Conservation (phyloP, 1,139 yeast species). For the Kluyveromyces sp. region DNA sequence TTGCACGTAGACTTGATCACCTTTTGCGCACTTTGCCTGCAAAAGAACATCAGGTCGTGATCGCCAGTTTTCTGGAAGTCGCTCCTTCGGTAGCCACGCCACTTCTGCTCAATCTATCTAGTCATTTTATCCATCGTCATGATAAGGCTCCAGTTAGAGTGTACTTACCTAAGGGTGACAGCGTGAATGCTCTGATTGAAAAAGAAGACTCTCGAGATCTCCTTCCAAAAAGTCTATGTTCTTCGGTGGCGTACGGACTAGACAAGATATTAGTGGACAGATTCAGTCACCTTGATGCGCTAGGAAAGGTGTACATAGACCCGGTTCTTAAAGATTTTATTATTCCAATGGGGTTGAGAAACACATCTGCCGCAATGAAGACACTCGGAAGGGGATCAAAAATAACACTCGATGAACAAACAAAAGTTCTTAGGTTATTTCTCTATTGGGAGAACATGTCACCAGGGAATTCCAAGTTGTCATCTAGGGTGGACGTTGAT, state of each 20-base stretch:
- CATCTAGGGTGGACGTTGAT: slow-evolving; percentile 5
- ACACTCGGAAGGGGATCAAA: slow-evolving; percentile 7
- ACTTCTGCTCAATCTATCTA: slow-evolving; percentile 4
- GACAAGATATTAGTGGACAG: not conserved
- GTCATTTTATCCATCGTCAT: slow-evolving; percentile 5
- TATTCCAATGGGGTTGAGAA: slow-evolving; percentile 2
- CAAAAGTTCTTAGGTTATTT: slow-evolving; percentile 6
- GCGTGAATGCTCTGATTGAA: slow-evolving; percentile 3
- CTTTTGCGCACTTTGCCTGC: slow-evolving; percentile 2
- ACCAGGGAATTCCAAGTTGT: not conserved
- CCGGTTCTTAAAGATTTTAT: slow-evolving; percentile 3
- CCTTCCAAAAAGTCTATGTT: not conserved
- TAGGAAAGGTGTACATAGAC: slow-evolving; percentile 4
- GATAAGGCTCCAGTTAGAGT: slow-evolving; percentile 6
- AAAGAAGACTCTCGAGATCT: slow-evolving; percentile 2
- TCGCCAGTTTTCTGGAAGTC: slow-evolving; percentile 1
- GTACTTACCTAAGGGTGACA: slow-evolving; percentile 6
- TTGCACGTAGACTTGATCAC: slow-evolving; percentile 8
- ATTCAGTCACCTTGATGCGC: not conserved
- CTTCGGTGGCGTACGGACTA: not conserved
- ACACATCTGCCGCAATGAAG: slow-evolving; percentile 1
- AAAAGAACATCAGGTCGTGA: not conserved
- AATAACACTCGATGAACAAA: slow-evolving; percentile 1
- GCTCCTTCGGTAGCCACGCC: slow-evolving; percentile 5
- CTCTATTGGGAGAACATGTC: slow-evolving; percentile 7